Evolutionary conservation across 345 rosid species (phyloP).

Genomic region (Arabidopsis suecica): DNA sequence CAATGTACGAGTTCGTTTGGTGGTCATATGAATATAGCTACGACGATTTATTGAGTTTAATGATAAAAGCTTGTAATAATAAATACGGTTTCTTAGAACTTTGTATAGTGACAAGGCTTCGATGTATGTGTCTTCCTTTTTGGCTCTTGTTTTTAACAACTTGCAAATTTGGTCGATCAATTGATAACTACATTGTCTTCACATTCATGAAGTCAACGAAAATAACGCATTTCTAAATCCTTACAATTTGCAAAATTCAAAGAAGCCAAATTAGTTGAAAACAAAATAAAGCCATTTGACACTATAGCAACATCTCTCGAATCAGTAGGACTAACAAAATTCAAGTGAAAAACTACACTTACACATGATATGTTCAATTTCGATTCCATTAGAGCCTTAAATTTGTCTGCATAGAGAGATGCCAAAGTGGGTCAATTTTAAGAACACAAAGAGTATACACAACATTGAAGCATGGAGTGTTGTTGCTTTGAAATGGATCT

Average conservation of each 20-base stretch:
- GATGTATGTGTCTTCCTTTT: conserved; percentile 6
- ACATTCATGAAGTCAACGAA: conserved; percentile 17
- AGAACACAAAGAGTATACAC: conserved; percentile 6
- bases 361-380: conserved; percentile 40
- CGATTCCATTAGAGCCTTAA: not conserved
- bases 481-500: conserved; percentile 24
- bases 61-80: not conserved
- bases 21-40: not conserved
- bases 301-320: conserved; percentile 10
- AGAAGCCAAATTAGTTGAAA: not conserved
- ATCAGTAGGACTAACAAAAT: conserved; percentile 35
- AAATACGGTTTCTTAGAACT: not conserved
- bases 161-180: conserved; percentile 36
- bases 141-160: conserved; percentile 24
- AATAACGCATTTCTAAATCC: not conserved
- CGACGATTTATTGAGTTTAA: not conserved
- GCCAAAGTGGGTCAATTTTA: conserved; percentile 35
- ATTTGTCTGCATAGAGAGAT: conserved; percentile 28
- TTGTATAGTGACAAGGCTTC: conserved; percentile 11
- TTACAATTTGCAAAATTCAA: conserved; percentile 9
- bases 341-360: conserved; percentile 15
- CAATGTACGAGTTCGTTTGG: not conserved
- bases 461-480: conserved; percentile 38
- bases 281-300: not conserved
- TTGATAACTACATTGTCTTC: conserved; percentile 30